Conservation (phyloP, 2,329 filamentous ascomycete genomes). For the Alternaria postmessia region DNA sequence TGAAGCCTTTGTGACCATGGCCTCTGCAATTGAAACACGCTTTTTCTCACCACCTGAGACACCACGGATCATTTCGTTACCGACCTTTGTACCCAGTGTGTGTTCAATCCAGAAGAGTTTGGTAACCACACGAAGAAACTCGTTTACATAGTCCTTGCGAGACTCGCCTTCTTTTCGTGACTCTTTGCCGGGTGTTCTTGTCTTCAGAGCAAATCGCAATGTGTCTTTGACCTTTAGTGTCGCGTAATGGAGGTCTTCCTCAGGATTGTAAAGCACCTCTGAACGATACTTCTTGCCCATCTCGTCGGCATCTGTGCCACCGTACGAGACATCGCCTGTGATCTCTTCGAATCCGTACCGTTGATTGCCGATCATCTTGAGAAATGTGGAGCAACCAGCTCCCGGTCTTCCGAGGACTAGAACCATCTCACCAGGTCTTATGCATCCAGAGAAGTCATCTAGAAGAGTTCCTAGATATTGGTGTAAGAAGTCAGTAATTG, state of each 20-base stretch:
- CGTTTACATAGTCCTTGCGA: conserved; percentile 66
- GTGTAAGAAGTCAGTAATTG: too few species aligned
- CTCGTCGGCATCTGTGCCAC: conserved; percentile 61
- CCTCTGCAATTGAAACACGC: conserved; percentile 59
- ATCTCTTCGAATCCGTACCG: conserved; percentile 67
- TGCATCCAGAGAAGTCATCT: conserved; percentile 70
- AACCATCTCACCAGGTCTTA: conserved; percentile 77
- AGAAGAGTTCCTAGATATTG: conserved; percentile 61
- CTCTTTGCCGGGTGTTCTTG: conserved; percentile 70
- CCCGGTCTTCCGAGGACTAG: conserved; percentile 72
- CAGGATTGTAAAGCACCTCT: conserved; percentile 77
- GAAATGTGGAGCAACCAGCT: conserved; percentile 73
- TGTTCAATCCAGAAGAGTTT: conserved; percentile 77
- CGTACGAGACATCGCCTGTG: conserved; percentile 63
- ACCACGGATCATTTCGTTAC: conserved; percentile 76
- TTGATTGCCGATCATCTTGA: conserved; percentile 74
- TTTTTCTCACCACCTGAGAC: conserved; percentile 59
- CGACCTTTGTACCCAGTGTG: conserved; percentile 76
- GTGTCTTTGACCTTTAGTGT: conserved; percentile 80
- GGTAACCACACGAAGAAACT: conserved; percentile 72
- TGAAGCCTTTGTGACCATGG: conserved; percentile 54
- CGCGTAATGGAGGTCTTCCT: conserved; percentile 79
- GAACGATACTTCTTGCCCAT: conserved; percentile 69
- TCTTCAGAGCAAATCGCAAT: conserved; percentile 74
- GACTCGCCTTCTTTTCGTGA: conserved; percentile 69